Evolutionary conservation across 495 filamentous ascomycete genomes (phyloP).

Genomic region (Annulohypoxylon stygium): DNA sequence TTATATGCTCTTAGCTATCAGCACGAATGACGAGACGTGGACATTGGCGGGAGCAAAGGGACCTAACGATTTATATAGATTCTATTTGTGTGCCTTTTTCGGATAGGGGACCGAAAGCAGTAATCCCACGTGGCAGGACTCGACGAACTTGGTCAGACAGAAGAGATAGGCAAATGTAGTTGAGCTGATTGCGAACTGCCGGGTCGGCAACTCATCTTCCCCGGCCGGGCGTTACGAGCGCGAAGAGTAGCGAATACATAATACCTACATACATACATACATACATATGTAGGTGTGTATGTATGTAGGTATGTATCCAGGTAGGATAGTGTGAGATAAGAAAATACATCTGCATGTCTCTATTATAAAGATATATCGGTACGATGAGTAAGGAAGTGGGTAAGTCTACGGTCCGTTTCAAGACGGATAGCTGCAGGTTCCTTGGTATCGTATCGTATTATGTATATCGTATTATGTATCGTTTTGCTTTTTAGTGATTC

Average conservation of each 20-base stretch:
- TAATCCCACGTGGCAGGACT: slow-evolving; percentile 43
- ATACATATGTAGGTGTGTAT: too few relatives aligned
- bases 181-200: slow-evolving; percentile 37
- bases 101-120: slow-evolving; percentile 26
- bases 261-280: background rate
- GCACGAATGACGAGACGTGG: background rate
- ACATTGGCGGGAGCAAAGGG: slow-evolving; percentile 2
- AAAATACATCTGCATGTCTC: slow-evolving; percentile 14
- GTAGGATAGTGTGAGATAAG: slow-evolving; percentile 31
- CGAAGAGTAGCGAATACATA: background rate
- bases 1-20: slow-evolving; percentile 8
- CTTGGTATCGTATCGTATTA: slow-evolving; percentile 9
- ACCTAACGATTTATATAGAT: slow-evolving; percentile 25
- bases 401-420: slow-evolving; percentile 11
- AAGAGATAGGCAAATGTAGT: slow-evolving; percentile 20
- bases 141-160: slow-evolving; percentile 30
- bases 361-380: slow-evolving; percentile 22
- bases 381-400: slow-evolving; percentile 26
- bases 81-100: slow-evolving; percentile 13
- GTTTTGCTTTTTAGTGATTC: slow-evolving; percentile 14
- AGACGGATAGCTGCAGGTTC: slow-evolving; percentile 16
- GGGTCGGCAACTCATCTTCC: slow-evolving; percentile 33
- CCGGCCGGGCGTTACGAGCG: slow-evolving; percentile 25
- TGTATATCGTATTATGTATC: background rate
- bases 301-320: too few relatives aligned